These are phyloP conservation scores for Stipa capillata DNA, from an alignment of 176 grass and related monocot genomes.

Conservation along the genomic window DNA sequence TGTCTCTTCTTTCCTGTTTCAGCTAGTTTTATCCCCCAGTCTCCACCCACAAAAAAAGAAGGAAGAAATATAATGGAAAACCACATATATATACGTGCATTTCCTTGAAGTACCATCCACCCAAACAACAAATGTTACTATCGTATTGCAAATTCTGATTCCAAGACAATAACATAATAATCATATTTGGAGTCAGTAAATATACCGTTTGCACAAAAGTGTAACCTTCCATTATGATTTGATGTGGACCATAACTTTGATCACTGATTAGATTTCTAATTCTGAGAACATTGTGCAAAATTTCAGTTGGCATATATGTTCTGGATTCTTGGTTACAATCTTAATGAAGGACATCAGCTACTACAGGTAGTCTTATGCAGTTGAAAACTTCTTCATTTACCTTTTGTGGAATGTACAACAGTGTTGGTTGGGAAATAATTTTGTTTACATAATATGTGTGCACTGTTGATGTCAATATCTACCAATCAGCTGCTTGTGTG, in stretches of 20 bases:
- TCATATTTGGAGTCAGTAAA: not conserved
- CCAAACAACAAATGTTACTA: not conserved
- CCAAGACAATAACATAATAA: not conserved
- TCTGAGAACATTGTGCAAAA: not conserved
- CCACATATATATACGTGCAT: not conserved
- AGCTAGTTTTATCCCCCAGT: not conserved
- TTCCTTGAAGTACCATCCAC: not conserved
- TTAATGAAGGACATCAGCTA: constrained; percentile 45
- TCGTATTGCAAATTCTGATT: not conserved
- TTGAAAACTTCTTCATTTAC: not conserved
- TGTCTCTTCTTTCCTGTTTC: not conserved
- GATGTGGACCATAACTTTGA: not conserved
- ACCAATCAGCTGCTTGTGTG: not conserved
- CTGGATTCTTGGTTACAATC: constrained; percentile 61
- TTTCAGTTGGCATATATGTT: constrained; percentile 63
- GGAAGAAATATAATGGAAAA: not conserved
- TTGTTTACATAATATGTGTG: not conserved
- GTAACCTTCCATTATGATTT: not conserved
- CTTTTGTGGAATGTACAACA: not conserved
- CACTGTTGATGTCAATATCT: not conserved
- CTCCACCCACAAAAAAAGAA: not conserved
- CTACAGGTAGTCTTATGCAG: constrained; percentile 56
- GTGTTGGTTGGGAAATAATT: not conserved
- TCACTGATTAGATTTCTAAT: not conserved
- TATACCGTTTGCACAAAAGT: not conserved